These are phyloP conservation scores for Pseudopithomyces maydicus DNA, from an alignment of 2,329 filamentous ascomycete species.

Conservation along the genomic window DNA sequence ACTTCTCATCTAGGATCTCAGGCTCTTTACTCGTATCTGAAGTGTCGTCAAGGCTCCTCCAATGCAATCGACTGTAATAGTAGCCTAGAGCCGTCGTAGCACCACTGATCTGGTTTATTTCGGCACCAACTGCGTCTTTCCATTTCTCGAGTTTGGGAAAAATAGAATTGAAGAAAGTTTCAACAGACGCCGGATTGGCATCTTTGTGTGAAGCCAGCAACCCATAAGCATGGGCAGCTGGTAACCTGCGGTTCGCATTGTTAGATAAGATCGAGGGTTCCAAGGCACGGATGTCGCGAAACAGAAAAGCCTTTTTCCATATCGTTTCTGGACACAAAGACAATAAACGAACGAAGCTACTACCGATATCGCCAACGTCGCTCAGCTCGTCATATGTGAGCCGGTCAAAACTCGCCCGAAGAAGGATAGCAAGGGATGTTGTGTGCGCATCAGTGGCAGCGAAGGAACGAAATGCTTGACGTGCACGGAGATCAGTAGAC, in stretches of 20 bases:
- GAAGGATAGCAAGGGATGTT: slow-evolving; percentile 46
- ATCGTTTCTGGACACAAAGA: slow-evolving; percentile 59
- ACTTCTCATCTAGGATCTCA: slow-evolving; percentile 33
- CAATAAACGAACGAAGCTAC: slow-evolving; percentile 59
- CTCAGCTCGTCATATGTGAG: slow-evolving; percentile 47
- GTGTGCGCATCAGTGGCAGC: slow-evolving; percentile 39
- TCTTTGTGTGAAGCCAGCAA: slow-evolving; percentile 72
- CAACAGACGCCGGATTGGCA: slow-evolving; percentile 48
- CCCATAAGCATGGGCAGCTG: slow-evolving; percentile 74
- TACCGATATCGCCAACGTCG: slow-evolving; percentile 52
- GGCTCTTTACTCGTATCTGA: background rate
- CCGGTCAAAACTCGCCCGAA: slow-evolving; percentile 53
- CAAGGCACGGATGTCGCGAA: slow-evolving; percentile 54
- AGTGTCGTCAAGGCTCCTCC: slow-evolving; percentile 49
- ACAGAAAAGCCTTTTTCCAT: slow-evolving; percentile 35
- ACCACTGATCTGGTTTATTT: slow-evolving; percentile 64
- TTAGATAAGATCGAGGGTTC: slow-evolving; percentile 71
- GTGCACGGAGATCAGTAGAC: slow-evolving; percentile 69
- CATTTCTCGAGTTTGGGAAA: slow-evolving; percentile 56
- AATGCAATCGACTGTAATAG: slow-evolving; percentile 61
- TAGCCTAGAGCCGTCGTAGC: slow-evolving; percentile 64
- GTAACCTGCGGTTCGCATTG: slow-evolving; percentile 67
- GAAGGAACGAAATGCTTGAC: slow-evolving; percentile 63
- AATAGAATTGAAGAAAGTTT: slow-evolving; percentile 52
- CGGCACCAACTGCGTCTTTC: slow-evolving; percentile 64